Evolutionary conservation across 176 grass and related monocot species (phyloP).

Genomic region (Eragrostis nindensis): DNA sequence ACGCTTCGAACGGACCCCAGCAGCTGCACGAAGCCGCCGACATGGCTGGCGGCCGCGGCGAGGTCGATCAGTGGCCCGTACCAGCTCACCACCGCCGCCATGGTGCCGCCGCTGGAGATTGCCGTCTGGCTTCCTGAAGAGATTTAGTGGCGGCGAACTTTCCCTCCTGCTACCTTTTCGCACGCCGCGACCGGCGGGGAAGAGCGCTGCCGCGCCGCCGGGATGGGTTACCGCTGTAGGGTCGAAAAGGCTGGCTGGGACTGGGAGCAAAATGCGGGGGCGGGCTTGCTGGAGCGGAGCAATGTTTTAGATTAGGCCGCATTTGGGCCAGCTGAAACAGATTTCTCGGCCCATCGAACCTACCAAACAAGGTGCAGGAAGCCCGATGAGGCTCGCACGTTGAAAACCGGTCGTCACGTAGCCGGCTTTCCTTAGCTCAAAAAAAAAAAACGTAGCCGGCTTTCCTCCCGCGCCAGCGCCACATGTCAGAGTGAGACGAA

Average conservation of each 20-base stretch:
- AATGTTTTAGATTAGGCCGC: neutral
- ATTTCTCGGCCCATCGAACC: neutral
- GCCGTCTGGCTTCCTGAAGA: neutral
- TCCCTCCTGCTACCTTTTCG: neutral
- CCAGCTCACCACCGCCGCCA: slow-evolving; percentile 60
- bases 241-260: neutral
- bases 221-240: neutral
- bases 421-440: too few relatives aligned
- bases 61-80: slow-evolving; percentile 81
- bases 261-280: neutral
- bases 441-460: too few relatives aligned
- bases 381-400: too few relatives aligned
- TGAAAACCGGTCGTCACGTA: too few relatives aligned
- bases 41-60: slow-evolving; percentile 52
- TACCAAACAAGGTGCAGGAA: too few relatives aligned
- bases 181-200: neutral
- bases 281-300: neutral
- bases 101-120: neutral
- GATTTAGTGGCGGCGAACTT: neutral
- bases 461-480: too few relatives aligned
- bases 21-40: slow-evolving; percentile 63
- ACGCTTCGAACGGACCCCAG: slow-evolving; percentile 48
- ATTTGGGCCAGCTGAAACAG: neutral
- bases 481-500: too few relatives aligned
- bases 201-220: neutral